Conservation (phyloP, 75 land plant species). For the Larix kaempferi region DNA sequence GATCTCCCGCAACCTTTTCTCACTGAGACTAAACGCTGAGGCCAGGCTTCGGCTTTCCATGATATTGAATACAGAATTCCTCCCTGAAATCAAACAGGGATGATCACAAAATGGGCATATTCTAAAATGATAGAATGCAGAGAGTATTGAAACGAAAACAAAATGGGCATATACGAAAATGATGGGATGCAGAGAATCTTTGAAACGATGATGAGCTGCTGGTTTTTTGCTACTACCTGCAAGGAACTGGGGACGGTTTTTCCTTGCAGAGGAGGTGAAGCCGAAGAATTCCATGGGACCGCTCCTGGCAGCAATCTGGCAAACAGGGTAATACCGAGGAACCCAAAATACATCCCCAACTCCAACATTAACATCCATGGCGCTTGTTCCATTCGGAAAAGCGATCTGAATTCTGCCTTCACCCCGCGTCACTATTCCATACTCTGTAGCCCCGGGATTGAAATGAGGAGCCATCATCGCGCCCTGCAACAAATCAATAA, state of each 20-base stretch:
- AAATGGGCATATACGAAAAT: no score
- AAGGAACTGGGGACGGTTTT: conserved; percentile 71
- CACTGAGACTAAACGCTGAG: conserved; percentile 44
- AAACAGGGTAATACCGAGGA: conserved; percentile 73
- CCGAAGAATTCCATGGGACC: conserved; percentile 76
- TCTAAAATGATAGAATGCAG: no score
- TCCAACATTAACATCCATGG: conserved; percentile 35
- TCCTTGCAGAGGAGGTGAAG: conserved; percentile 62
- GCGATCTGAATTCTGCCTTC: conserved; percentile 58
- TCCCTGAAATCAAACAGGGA: conserved; percentile 16
- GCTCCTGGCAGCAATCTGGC: conserved; percentile 60
- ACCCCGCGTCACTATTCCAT: conserved; percentile 62
- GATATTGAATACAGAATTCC: conserved; percentile 44
- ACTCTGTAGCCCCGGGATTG: conserved; percentile 70
- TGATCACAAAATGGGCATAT: no score
- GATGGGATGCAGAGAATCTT: no score
- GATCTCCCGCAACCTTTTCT: conserved; percentile 19
- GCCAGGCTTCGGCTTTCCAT: conserved; percentile 53
- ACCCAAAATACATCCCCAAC: conserved; percentile 69
- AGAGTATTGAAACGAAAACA: no score
- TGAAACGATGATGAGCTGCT: no score
- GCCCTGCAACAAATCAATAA: conserved; percentile 33
- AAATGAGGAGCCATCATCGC: conserved; percentile 80
- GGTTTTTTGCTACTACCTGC: conserved; percentile 12
- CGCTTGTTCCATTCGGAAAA: conserved; percentile 63